Evolutionary conservation across 345 rosid species (phyloP).

Genomic region (Syzygium oleosum): DNA sequence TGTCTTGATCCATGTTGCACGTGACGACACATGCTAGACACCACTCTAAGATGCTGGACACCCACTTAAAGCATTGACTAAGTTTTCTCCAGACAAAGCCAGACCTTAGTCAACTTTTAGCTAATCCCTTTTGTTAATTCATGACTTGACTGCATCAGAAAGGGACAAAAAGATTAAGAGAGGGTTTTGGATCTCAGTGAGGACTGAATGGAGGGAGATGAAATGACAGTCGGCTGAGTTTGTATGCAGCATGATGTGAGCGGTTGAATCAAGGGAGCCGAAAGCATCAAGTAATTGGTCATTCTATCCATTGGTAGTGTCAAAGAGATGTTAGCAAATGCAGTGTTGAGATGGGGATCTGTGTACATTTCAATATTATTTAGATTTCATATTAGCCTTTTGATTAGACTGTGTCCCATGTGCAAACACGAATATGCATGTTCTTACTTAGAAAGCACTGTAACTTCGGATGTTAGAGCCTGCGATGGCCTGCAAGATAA

Average conservation of each 20-base stretch:
- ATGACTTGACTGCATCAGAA: not conserved
- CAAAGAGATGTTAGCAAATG: not conserved
- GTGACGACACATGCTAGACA: not conserved
- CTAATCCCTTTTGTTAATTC: not conserved
- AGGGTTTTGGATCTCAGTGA: not conserved
- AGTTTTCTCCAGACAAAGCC: not conserved
- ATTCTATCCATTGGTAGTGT: not conserved
- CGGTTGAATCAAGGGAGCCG: not conserved
- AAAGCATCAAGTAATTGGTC: not conserved
- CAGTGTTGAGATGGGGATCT: not conserved
- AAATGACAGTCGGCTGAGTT: not conserved
- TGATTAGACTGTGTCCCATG: not conserved
- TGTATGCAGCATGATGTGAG: not conserved
- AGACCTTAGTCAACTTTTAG: not conserved
- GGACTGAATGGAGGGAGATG: not conserved
- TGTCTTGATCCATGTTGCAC: not conserved
- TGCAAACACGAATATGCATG: not conserved
- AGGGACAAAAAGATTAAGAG: not conserved
- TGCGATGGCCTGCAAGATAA: not conserved
- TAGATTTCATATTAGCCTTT: not conserved
- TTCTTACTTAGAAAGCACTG: not conserved
- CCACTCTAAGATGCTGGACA: not conserved
- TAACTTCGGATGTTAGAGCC: not conserved
- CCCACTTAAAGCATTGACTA: not conserved
- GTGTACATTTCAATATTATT: not conserved